A percentile compares a stretch with the other conserved stretches of the same genome.
These are phyloP conservation scores for Parachlorella kessleri DNA, from an alignment of 139 green algal species.

Conservation along the genomic window DNA sequence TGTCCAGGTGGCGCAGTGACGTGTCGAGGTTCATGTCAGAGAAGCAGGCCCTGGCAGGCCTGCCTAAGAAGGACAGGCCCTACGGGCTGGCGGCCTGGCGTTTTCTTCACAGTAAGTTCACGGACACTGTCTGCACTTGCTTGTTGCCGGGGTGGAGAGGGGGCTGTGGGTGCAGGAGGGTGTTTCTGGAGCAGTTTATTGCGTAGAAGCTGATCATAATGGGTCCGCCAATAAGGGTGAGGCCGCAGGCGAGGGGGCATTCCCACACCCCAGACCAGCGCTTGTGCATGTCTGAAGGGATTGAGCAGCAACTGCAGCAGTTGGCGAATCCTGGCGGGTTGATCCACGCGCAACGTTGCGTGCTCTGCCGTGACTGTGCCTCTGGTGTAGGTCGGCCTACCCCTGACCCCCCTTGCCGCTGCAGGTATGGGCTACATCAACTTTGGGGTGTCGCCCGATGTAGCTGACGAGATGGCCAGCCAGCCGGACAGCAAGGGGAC, in stretches of 20 bases:
- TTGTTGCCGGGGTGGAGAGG: too few relatives aligned
- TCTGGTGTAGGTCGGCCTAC: too few relatives aligned
- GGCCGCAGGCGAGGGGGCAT: too few relatives aligned
- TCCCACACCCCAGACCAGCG: too few relatives aligned
- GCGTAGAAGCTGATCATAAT: too few relatives aligned
- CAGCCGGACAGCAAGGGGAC: conserved; percentile 24
- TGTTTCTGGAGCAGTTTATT: neutral
- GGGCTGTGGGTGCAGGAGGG: neutral
- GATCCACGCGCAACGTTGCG: too few relatives aligned
- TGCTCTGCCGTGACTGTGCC: too few relatives aligned
- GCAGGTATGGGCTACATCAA: conserved; percentile 84
- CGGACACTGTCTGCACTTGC: neutral
- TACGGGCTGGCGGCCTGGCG: conserved; percentile 57
- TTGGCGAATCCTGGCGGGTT: too few relatives aligned
- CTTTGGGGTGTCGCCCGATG: conserved; percentile 71
- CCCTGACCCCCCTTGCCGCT: neutral
- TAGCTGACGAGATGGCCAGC: conserved; percentile 17
- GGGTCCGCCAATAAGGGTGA: too few relatives aligned
- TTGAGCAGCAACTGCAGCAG: too few relatives aligned
- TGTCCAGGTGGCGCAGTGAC: conserved; percentile 42
- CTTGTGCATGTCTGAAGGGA: too few relatives aligned
- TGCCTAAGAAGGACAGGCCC: conserved; percentile 6
- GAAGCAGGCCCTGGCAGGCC: conserved; percentile 38
- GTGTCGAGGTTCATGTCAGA: conserved; percentile 47
- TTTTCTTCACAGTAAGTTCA: conserved; percentile 57